These are phyloP conservation scores for Bauhinia variegata DNA, from an alignment of 306 rosid species.

Conservation along the genomic window DNA sequence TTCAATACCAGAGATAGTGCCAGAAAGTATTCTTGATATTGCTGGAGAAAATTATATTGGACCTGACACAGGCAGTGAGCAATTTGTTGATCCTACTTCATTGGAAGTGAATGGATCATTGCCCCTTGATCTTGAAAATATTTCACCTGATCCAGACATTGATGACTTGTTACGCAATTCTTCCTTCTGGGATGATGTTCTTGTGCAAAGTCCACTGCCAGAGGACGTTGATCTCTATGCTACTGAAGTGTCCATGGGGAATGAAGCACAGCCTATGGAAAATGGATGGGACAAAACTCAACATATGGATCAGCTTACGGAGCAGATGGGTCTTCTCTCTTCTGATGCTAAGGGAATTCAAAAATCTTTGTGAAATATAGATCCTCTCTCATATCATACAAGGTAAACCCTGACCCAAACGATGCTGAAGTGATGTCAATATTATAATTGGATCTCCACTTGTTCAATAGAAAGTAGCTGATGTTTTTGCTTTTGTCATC, in stretches of 20 bases:
- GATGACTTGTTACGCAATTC: constrained; percentile 66
- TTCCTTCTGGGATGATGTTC: constrained; percentile 62
- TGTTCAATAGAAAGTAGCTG: constrained; percentile 34
- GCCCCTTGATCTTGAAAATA: constrained; percentile 61
- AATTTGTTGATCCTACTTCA: constrained; percentile 50
- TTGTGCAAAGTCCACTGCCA: constrained; percentile 53
- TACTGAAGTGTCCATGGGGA: constrained; percentile 52
- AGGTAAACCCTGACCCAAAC: constrained; percentile 45
- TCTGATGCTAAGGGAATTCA: constrained; percentile 62
- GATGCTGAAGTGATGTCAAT: constrained; percentile 29
- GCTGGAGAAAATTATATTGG: constrained; percentile 56
- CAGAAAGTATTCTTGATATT: constrained; percentile 52
- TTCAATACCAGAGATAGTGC: constrained; percentile 53
- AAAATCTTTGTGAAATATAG: constrained; percentile 48
- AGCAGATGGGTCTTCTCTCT: constrained; percentile 86
- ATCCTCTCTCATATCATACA: constrained; percentile 32
- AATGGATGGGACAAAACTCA: constrained; percentile 71
- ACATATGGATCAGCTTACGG: constrained; percentile 75
- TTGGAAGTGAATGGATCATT: constrained; percentile 53
- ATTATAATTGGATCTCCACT: constrained; percentile 29
- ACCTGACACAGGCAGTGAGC: constrained; percentile 50
- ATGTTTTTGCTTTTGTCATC: constrained; percentile 34
- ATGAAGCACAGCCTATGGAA: constrained; percentile 60
- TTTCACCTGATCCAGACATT: constrained; percentile 64
- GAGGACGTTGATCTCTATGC: constrained; percentile 55